A percentile compares a stretch with the other conserved stretches of the same genome.
These are phyloP conservation scores for Lodderomyces parapsilosis DNA, from an alignment of 1,139 yeast genomes.

Conservation along the genomic window DNA sequence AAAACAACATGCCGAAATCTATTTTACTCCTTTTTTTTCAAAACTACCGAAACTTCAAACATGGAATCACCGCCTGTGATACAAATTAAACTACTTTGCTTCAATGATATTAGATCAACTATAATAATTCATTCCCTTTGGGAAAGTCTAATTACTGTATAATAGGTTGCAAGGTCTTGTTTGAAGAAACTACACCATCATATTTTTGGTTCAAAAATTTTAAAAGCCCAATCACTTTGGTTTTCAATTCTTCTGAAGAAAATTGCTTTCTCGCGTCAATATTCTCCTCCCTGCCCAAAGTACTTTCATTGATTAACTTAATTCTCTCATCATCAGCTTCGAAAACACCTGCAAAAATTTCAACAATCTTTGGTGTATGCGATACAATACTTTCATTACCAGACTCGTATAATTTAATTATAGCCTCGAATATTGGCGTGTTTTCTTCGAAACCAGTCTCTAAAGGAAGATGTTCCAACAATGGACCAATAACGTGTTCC, in stretches of 20 bases:
- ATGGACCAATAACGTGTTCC: conserved; percentile 73
- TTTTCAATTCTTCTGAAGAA: conserved; percentile 62
- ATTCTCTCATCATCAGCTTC: conserved; percentile 69
- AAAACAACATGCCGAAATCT: too few relatives aligned
- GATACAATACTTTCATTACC: conserved; percentile 56
- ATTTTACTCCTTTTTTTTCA: too few relatives aligned
- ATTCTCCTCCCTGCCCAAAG: conserved; percentile 82
- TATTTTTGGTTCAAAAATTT: conserved; percentile 68
- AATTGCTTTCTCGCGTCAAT: conserved; percentile 78
- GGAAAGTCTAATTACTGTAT: conserved; percentile 19
- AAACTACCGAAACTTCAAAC: too few relatives aligned
- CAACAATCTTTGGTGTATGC: conserved; percentile 65
- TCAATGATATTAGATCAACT: too few relatives aligned
- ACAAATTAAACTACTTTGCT: too few relatives aligned
- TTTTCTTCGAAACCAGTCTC: conserved; percentile 91
- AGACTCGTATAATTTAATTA: conserved; percentile 67
- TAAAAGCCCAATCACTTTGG: conserved; percentile 65
- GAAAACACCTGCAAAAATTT: conserved; percentile 69
- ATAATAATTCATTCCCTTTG: background rate
- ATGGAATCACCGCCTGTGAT: too few relatives aligned
- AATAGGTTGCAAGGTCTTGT: conserved; percentile 53
- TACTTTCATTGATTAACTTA: conserved; percentile 66
- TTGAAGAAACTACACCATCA: conserved; percentile 59
- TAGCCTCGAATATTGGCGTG: conserved; percentile 80
- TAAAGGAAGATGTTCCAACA: conserved; percentile 80